phyloP scores from a whole-genome alignment of 83 land plant species.

The Picea abies region DNA sequence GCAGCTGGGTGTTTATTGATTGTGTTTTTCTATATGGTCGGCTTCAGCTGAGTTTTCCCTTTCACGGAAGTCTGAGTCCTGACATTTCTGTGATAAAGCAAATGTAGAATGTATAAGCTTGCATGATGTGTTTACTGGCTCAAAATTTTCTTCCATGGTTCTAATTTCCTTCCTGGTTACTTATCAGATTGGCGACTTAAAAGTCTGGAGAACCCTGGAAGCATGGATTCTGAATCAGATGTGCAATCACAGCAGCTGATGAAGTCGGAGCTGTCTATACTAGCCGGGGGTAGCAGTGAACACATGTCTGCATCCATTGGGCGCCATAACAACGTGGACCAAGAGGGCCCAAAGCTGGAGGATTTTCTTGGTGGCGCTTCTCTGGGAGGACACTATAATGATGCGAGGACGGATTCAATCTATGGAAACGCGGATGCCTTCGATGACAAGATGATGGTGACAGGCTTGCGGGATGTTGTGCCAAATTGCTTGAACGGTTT shows the following conservation, averaged over 20 bases:
- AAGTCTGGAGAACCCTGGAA: not conserved
- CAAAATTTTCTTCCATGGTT: too few relatives aligned
- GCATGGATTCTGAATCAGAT: not conserved
- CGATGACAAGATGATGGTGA: not conserved
- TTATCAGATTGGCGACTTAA: constrained; percentile 11
- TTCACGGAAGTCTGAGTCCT: too few relatives aligned
- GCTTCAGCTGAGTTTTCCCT: too few relatives aligned
- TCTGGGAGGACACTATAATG: constrained; percentile 47
- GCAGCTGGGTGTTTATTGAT: too few relatives aligned
- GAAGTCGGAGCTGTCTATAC: constrained; percentile 3
- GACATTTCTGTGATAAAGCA: too few relatives aligned
- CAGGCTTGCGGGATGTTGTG: too few relatives aligned
- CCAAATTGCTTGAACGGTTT: not conserved
- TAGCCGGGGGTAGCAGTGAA: not conserved
- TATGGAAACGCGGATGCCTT: constrained; percentile 1
- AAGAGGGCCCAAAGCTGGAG: constrained; percentile 61
- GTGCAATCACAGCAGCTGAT: constrained; percentile 23
- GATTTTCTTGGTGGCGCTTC: constrained; percentile 66
- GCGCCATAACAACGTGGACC: constrained; percentile 6
- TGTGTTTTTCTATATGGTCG: too few relatives aligned
- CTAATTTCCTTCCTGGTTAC: not conserved
- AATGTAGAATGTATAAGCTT: too few relatives aligned
- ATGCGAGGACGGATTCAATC: constrained; percentile 3
- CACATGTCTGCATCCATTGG: constrained; percentile 5
- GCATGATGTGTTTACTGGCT: too few relatives aligned